Evolutionary conservation across 192 early-diverging fungal species (phyloP).

Genomic region (Entomortierella lignicola): DNA sequence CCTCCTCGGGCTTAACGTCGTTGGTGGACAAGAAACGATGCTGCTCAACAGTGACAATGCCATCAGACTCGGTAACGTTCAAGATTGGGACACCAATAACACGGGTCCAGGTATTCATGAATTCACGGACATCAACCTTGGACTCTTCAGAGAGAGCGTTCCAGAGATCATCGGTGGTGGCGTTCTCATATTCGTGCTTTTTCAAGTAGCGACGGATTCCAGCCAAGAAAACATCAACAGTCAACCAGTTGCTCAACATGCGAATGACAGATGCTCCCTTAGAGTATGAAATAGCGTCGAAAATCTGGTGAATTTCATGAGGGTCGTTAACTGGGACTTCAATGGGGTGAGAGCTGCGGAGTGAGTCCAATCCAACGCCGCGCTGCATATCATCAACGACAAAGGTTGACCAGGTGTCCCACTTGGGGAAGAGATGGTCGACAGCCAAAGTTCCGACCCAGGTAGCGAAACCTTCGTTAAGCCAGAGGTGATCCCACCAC

Average conservation of each 20-base stretch:
- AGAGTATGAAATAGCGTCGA: conserved; percentile 91
- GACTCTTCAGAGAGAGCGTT: conserved; percentile 80
- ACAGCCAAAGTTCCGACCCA: conserved; percentile 93
- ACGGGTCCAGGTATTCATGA: conserved; percentile 92
- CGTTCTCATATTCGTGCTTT: conserved; percentile 86
- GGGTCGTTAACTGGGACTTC: conserved; percentile 88
- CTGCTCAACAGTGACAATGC: conserved; percentile 76
- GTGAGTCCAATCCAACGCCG: conserved; percentile 82
- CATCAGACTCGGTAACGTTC: conserved; percentile 71
- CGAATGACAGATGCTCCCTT: conserved; percentile 96
- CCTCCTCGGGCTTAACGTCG: conserved; percentile 82
- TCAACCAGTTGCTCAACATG: conserved; percentile 88
- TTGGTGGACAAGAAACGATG: conserved; percentile 89
- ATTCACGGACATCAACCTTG: conserved; percentile 81
- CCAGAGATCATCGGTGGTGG: conserved; percentile 92
- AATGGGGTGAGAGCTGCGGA: conserved; percentile 93
- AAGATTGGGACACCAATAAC: conserved; percentile 87
- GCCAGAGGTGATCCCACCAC: conserved; percentile 94
- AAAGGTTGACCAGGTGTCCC: conserved; percentile 93
- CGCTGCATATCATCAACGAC: conserved; percentile 80
- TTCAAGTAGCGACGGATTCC: conserved; percentile 84
- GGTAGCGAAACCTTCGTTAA: conserved; percentile 99
- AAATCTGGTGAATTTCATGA: conserved; percentile 92
- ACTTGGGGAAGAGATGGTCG: conserved; percentile 91
- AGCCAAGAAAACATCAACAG: conserved; percentile 76